phyloP scores from a whole-genome alignment of 305 asterid species.

The Fraxinus dipetala region DNA sequence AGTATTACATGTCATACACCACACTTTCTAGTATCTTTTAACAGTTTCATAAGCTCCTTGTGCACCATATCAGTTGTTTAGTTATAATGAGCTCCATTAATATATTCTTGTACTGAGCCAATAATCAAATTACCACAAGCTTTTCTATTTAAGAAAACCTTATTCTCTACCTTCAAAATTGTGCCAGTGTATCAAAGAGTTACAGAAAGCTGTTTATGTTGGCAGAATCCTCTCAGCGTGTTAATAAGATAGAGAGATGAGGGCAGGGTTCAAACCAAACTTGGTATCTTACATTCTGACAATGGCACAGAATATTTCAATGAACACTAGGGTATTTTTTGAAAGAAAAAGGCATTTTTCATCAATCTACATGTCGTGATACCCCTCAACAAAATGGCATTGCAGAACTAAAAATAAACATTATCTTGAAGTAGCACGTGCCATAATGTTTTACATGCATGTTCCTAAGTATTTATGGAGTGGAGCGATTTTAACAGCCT shows the following conservation, averaged over 20 bases:
- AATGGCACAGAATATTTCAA: neutral
- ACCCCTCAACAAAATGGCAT: neutral
- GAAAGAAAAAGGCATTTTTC: neutral
- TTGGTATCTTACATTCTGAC: neutral
- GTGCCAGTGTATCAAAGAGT: slow-evolving; percentile 1
- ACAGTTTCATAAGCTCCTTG: neutral
- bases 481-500: neutral
- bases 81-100: neutral
- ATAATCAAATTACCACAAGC: neutral
- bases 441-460: neutral
- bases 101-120: slow-evolving; percentile 1
- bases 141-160: neutral
- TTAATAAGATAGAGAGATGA: neutral
- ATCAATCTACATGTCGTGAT: neutral
- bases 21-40: neutral
- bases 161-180: neutral
- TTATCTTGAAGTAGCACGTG: neutral
- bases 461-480: neutral
- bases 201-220: neutral
- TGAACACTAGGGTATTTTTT: neutral
- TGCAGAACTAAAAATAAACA: neutral
- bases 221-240: neutral
- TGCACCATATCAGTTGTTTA: neutral
- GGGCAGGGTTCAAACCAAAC: neutral
- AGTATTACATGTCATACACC: neutral